Base-by-base conservation (phyloP, 352 stramenopile genomes). In the Poterioochromonas sp. region DNA sequence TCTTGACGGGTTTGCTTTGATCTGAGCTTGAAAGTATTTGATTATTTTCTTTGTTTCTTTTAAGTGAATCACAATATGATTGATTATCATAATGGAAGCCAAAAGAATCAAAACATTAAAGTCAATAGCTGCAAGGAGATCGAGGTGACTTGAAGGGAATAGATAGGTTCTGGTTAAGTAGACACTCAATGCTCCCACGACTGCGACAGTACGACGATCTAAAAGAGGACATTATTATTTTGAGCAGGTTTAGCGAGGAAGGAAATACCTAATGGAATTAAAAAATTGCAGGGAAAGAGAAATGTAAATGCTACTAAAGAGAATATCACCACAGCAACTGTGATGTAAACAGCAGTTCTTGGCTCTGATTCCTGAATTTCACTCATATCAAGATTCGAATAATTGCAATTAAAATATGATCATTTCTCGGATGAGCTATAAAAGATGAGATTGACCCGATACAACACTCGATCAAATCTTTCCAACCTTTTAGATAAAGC, bases 91-190 rank as follows among this genome's bases (percentile, higher is more conserved):
- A 51, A 78, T 78, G 3, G 43, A 63, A 35, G 71, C 29, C 8
- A 78, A 39, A 26, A 78, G 34, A 34, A 65, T 39, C 71, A 78
- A 34, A 22, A 78, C 71, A 69, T 78, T 43, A 29, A 78, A 78
- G 47, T 78, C 71, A 29, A 78, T 34, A 2, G 71, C 71, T n/a
- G 71, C 1, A 1, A 78, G 32, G 3, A 78, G 15, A 49, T 78
- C 71, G 5, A 78, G 11, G 1, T 29, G 34, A 35, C 70, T 12
- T 11, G 43, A 41, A 20, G 71, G 34, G 29, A 78, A 78, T 34
- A 63, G 1, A 53, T 69, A 78, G 3, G 49, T 37, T 68, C 15
- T 47, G 32, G 51, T 68, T 32, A 65, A 18, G 47, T 78, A 78
- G 34, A 40, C 71, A 51, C 1, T 15, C 35, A 65, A 18, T 8